Conservation (phyloP, 257 asterid species). For the Marsdenia floribunda region DNA sequence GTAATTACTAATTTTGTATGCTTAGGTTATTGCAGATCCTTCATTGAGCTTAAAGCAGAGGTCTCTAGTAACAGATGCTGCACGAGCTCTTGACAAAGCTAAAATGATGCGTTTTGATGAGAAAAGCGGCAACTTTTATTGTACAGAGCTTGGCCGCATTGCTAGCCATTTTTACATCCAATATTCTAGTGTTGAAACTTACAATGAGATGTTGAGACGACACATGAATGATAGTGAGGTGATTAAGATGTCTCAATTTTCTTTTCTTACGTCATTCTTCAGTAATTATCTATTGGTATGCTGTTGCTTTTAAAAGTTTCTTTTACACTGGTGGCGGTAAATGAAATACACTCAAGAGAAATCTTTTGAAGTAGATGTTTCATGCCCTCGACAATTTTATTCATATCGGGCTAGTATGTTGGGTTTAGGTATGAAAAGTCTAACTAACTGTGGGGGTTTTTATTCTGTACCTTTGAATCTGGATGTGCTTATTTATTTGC, state of each 20-base stretch:
- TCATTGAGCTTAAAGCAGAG: slow-evolving; percentile 87
- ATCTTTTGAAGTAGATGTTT: background rate
- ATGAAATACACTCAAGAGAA: background rate
- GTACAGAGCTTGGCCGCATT: slow-evolving; percentile 99
- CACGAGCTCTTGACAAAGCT: slow-evolving; percentile 96
- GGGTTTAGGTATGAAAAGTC: background rate
- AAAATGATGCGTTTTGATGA: slow-evolving; percentile 99
- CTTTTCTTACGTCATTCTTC: slow-evolving; percentile 5
- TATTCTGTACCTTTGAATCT: background rate
- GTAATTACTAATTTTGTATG: slow-evolving; percentile 3
- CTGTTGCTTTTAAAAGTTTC: background rate
- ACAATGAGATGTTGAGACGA: slow-evolving; percentile 80
- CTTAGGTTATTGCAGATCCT: slow-evolving; percentile 90
- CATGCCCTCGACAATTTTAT: background rate
- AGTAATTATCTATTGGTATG: background rate
- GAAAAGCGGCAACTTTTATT: slow-evolving; percentile 95
- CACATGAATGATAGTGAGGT: slow-evolving; percentile 99
- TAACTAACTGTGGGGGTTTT: background rate
- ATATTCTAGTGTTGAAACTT: slow-evolving; percentile 94
- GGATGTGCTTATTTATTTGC: background rate
- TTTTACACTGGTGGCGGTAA: background rate
- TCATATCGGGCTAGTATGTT: background rate
- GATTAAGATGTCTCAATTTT: slow-evolving; percentile 18
- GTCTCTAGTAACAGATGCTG: slow-evolving; percentile 86
- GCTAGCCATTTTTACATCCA: slow-evolving; percentile 99